Conservation (phyloP, 176 grass and related monocot species). For the Alloteropsis semialata region DNA sequence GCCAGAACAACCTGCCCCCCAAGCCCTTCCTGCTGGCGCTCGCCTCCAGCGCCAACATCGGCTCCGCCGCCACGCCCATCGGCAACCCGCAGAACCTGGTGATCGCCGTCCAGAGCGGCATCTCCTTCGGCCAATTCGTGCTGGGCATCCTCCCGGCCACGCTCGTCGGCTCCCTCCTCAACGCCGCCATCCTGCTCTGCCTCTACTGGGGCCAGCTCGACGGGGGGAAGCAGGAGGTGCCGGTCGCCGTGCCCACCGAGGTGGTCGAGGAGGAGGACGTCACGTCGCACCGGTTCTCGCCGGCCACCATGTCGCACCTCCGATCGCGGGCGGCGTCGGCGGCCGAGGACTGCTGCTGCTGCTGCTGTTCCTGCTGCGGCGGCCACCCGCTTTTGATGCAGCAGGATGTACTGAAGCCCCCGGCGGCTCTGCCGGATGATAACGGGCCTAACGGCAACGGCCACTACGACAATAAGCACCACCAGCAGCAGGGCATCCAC, state of each 20-base stretch:
- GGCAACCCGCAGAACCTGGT: conserved; percentile 98
- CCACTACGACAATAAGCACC: background rate
- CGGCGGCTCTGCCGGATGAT: too few relatives aligned
- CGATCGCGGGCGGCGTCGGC: background rate
- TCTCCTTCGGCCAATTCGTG: conserved; percentile 69
- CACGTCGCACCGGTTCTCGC: conserved; percentile 80
- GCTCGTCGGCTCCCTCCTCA: conserved; percentile 54
- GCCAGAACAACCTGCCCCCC: conserved; percentile 87
- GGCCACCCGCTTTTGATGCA: too few relatives aligned
- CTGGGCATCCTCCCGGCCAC: conserved; percentile 72
- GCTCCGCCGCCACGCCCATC: conserved; percentile 78
- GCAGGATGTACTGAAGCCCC: too few relatives aligned
- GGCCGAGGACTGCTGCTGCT: too few relatives aligned
- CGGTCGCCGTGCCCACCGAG: conserved; percentile 4
- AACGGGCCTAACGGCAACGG: background rate
- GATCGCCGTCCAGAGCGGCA: conserved; percentile 82
- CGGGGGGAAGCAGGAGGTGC: conserved; percentile 42
- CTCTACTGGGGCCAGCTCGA: conserved; percentile 68
- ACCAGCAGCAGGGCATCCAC: background rate
- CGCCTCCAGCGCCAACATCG: conserved; percentile 85
- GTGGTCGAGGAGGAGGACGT: conserved; percentile 68
- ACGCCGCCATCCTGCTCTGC: conserved; percentile 64
- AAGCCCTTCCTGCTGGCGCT: conserved; percentile 73
- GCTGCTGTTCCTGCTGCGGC: too few relatives aligned
- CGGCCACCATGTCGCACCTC: conserved; percentile 83